These are phyloP conservation scores for Sporothrix variecibatus DNA, from an alignment of 2,329 filamentous ascomycete genomes.

Conservation along the genomic window DNA sequence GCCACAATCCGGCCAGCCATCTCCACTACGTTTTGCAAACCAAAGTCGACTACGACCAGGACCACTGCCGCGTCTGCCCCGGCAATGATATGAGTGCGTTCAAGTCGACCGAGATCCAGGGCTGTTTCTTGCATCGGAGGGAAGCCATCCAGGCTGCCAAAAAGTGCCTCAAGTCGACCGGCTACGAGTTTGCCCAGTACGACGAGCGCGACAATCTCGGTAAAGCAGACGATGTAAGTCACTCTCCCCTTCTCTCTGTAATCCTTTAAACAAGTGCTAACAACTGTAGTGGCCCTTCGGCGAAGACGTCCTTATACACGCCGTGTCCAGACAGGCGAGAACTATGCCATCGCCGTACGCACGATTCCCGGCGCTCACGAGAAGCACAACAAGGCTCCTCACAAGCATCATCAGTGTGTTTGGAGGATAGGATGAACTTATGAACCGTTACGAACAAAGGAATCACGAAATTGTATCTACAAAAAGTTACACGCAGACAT, in stretches of 20 bases:
- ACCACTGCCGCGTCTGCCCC: conserved; percentile 35
- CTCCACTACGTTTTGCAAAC: conserved; percentile 48
- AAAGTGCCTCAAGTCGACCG: conserved; percentile 35
- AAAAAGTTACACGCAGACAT: no score
- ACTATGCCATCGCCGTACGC: conserved; percentile 43
- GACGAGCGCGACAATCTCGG: conserved; percentile 37
- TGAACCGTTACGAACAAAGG: background rate
- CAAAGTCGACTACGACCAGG: conserved; percentile 45
- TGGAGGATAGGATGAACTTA: background rate
- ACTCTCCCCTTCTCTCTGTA: no score
- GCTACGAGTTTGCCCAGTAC: conserved; percentile 39
- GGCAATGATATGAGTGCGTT: conserved; percentile 28
- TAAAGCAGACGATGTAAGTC: conserved; percentile 16
- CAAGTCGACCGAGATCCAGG: conserved; percentile 44
- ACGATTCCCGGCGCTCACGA: conserved; percentile 36
- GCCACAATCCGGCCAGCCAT: conserved; percentile 32
- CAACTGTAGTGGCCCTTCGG: conserved; percentile 46
- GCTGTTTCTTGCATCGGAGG: conserved; percentile 39
- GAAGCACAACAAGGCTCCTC: conserved; percentile 31
- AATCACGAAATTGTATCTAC: no score
- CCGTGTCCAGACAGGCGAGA: conserved; percentile 47
- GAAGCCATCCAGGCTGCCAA: conserved; percentile 42
- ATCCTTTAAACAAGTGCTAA: background rate
- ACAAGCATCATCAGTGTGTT: background rate
- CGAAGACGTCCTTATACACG: conserved; percentile 47